A percentile compares a stretch with the other conserved stretches of the same genome.
Evolutionary conservation across 495 filamentous ascomycete genomes (phyloP).

Genomic region (Aspergillus steynii): DNA sequence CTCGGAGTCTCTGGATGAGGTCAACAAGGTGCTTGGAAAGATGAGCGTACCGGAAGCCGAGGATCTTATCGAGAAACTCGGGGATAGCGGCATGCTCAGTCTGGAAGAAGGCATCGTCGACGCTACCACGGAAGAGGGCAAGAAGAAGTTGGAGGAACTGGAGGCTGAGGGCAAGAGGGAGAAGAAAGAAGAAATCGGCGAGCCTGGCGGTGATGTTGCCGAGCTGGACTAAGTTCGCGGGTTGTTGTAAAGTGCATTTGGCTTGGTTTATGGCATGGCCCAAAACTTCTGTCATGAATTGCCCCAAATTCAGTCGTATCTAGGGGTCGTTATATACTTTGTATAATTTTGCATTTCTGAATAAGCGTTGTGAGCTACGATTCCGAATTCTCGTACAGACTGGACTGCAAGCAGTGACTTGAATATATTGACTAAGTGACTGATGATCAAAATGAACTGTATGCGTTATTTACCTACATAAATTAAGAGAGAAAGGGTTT

Average conservation of each 20-base stretch:
- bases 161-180: conserved; percentile 58
- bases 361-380: not conserved
- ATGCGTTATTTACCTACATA: conserved; percentile 25
- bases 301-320: conserved; percentile 7
- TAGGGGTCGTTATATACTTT: not conserved
- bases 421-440: not conserved
- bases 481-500: conserved; percentile 25
- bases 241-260: not conserved
- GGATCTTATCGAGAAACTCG: conserved; percentile 78
- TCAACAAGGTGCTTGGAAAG: conserved; percentile 92
- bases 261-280: not conserved
- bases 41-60: conserved; percentile 94
- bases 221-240: conserved; percentile 39
- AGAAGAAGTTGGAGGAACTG: conserved; percentile 72
- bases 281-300: not conserved
- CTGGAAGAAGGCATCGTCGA: conserved; percentile 92
- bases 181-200: conserved; percentile 35
- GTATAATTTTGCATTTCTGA: not conserved
- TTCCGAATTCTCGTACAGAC: conserved; percentile 8
- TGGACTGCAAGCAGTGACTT: not conserved
- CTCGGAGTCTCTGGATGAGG: conserved; percentile 83
- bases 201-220: conserved; percentile 42
- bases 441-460: not conserved
- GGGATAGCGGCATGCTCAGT: conserved; percentile 88
- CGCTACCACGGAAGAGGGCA: conserved; percentile 89